These are phyloP conservation scores for Populus alba DNA, from an alignment of 345 rosid species.

Conservation along the genomic window DNA sequence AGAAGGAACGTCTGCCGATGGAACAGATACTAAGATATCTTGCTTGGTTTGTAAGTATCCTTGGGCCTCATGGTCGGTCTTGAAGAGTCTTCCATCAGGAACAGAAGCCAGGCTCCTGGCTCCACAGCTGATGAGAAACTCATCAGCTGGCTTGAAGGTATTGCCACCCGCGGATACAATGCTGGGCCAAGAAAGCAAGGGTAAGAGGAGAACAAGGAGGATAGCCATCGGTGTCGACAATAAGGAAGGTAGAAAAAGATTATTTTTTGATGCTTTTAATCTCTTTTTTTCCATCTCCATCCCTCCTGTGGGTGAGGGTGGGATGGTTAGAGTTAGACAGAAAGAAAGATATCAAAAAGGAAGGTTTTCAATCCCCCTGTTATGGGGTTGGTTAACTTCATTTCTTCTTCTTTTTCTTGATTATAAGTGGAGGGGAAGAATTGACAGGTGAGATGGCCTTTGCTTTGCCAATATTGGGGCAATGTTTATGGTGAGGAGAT, in stretches of 20 bases:
- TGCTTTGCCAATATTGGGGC: slow-evolving; percentile 10
- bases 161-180: not conserved
- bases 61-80: slow-evolving; percentile 54
- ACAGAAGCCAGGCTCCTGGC: slow-evolving; percentile 35
- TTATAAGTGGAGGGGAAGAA: slow-evolving; percentile 19
- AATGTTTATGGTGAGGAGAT: slow-evolving; percentile 5
- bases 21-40: slow-evolving; percentile 41
- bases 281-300: slow-evolving; percentile 48
- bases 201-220: slow-evolving; percentile 41
- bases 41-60: slow-evolving; percentile 45
- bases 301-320: slow-evolving; percentile 46
- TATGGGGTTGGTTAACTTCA: slow-evolving; percentile 5
- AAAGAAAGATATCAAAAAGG: not conserved
- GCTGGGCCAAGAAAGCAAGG: slow-evolving; percentile 1
- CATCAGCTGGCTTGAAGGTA: slow-evolving; percentile 48
- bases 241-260: slow-evolving; percentile 32
- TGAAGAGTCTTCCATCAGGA: slow-evolving; percentile 61
- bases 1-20: slow-evolving; percentile 48
- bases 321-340: not conserved
- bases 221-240: slow-evolving; percentile 39
- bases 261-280: not conserved
- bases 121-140: slow-evolving; percentile 62
- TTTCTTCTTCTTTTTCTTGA: not conserved
- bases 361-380: slow-evolving; percentile 2
- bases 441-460: not conserved